Percentiles rank a stretch among this genome's conserved stretches.
These are phyloP conservation scores for Cyberlindnera petersonii DNA, from an alignment of 805 yeast species.

Conservation along the genomic window DNA sequence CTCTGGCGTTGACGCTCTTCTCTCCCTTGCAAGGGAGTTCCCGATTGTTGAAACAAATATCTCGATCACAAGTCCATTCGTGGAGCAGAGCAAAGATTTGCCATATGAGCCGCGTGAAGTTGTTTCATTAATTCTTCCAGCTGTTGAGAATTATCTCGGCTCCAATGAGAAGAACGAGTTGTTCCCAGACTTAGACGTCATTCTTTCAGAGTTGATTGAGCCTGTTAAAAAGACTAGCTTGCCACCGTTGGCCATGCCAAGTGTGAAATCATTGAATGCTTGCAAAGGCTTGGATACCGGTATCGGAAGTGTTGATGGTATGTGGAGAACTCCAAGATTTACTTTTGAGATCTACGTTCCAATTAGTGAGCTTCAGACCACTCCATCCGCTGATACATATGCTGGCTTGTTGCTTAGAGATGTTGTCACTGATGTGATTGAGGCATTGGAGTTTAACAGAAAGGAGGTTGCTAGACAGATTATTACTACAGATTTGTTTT, in stretches of 20 bases:
- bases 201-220: conserved; percentile 15
- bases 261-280: conserved; percentile 32
- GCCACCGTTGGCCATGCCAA: conserved; percentile 32
- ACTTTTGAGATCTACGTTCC: conserved; percentile 58
- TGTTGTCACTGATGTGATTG: conserved; percentile 66
- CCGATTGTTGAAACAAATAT: conserved; percentile 22
- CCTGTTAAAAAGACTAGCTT: conserved; percentile 20
- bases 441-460: conserved; percentile 84
- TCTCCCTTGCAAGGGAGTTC: conserved; percentile 43
- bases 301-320: conserved; percentile 53
- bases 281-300: conserved; percentile 33
- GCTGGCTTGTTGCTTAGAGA: conserved; percentile 69
- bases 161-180: conserved; percentile 7
- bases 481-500: conserved; percentile 66
- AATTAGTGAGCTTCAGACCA: conserved; percentile 58
- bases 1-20: conserved; percentile 31
- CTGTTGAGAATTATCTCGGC: conserved; percentile 33
- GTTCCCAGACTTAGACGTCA: conserved; percentile 35
- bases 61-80: conserved; percentile 27
- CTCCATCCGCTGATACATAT: conserved; percentile 49
- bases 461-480: conserved; percentile 82
- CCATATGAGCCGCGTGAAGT: conserved; percentile 53
- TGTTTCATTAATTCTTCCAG: conserved; percentile 48
- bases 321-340: conserved; percentile 65
- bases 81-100: conserved; percentile 20